phyloP scores from a whole-genome alignment of 148 eudicot species.

The Tetragonia tetragonoides region DNA sequence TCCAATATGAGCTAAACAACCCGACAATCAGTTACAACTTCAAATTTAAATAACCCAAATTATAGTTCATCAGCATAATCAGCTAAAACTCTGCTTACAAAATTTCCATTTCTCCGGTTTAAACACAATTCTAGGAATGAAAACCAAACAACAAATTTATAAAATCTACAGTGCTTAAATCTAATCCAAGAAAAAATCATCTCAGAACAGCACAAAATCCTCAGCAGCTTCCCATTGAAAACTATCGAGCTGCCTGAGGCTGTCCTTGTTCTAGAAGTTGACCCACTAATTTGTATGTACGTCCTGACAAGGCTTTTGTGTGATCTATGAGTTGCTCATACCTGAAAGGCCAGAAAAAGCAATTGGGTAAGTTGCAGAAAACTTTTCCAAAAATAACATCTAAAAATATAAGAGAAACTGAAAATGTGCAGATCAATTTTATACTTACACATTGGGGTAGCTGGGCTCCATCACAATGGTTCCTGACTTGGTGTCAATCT shows the following conservation, averaged over 20 bases:
- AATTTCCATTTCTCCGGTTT: neutral
- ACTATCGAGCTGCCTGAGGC: conserved; percentile 55
- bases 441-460: conserved; percentile 80
- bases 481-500: conserved; percentile 70
- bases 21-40: no score
- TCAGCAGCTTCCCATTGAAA: neutral
- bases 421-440: neutral
- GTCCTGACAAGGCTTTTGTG: conserved; percentile 69
- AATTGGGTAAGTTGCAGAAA: neutral
- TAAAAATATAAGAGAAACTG: no score
- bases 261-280: conserved; percentile 80
- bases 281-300: conserved; percentile 75
- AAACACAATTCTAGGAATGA: neutral
- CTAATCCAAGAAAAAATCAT: neutral
- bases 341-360: conserved; percentile 34
- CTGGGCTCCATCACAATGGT: conserved; percentile 82
- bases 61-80: no score
- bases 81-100: neutral
- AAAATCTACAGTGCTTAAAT: conserved; percentile 10
- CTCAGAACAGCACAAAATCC: conserved; percentile 10
- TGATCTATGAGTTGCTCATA: conserved; percentile 98
- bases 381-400: neutral
- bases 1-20: no score
- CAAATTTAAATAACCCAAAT: no score
- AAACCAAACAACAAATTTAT: conserved; percentile 7